Evolutionary conservation across 768 basidiomycete genomes (phyloP).

Genomic region (Termitomyces sp.): DNA sequence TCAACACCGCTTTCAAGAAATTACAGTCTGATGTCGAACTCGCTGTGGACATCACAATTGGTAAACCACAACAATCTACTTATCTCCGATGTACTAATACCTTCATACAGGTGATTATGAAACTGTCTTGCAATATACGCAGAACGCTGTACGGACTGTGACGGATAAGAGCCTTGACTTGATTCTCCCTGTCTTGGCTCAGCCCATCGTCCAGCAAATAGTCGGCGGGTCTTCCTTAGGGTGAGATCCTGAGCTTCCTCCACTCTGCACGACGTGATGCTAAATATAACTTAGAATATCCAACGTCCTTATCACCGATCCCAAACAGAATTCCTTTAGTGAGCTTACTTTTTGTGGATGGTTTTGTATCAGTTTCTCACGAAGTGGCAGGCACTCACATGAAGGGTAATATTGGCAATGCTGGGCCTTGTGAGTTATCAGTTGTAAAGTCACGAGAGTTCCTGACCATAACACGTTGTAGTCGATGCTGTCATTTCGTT

Average conservation of each 20-base stretch:
- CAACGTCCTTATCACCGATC: constrained; percentile 58
- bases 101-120: constrained; percentile 49
- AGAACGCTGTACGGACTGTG: constrained; percentile 47
- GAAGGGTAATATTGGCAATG: constrained; percentile 61
- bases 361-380: not conserved
- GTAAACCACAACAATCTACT: constrained; percentile 22
- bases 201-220: constrained; percentile 72
- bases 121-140: constrained; percentile 61
- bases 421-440: constrained; percentile 61
- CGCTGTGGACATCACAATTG: constrained; percentile 53
- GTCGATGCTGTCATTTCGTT: constrained; percentile 72
- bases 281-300: constrained; percentile 38
- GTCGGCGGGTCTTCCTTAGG: constrained; percentile 55
- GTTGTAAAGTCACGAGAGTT: not conserved
- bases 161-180: constrained; percentile 62
- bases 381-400: constrained; percentile 39
- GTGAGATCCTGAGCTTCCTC: constrained; percentile 25
- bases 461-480: constrained; percentile 16
- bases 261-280: not conserved
- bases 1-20: constrained; percentile 63
- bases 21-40: constrained; percentile 60
- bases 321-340: constrained; percentile 57
- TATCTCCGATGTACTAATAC: not conserved
- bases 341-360: constrained; percentile 15
- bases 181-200: constrained; percentile 66